Evolutionary conservation across 805 yeast species (phyloP).

Genomic region (Monosporozyma servazzii): DNA sequence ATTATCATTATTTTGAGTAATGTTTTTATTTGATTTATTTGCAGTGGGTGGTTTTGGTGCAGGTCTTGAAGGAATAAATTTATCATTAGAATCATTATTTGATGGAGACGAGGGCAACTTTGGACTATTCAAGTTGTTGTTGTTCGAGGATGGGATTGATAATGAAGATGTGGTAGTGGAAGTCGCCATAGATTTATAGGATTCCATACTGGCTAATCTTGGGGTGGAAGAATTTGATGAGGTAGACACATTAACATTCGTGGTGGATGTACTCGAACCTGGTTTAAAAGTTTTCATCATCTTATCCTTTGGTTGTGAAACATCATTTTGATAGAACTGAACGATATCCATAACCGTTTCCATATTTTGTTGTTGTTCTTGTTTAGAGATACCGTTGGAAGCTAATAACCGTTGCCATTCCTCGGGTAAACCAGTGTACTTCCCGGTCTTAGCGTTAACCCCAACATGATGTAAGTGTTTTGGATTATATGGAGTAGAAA

Average conservation of each 20-base stretch:
- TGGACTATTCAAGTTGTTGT: not conserved
- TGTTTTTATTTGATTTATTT: constrained; percentile 5
- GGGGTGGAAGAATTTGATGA: constrained; percentile 6
- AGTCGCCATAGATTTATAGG: not conserved
- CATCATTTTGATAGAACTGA: constrained; percentile 63
- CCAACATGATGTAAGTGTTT: constrained; percentile 92
- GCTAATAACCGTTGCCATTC: constrained; percentile 83
- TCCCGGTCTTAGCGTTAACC: constrained; percentile 72
- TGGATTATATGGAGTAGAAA: constrained; percentile 87
- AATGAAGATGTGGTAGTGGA: not conserved
- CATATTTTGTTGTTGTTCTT: constrained; percentile 85
- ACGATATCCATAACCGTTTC: constrained; percentile 90
- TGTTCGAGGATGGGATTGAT: not conserved
- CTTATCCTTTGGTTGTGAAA: constrained; percentile 33
- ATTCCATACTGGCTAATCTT: constrained; percentile 2
- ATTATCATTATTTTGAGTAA: not conserved
- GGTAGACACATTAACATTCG: not conserved
- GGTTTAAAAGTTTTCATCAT: constrained; percentile 32
- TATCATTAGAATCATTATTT: constrained; percentile 11
- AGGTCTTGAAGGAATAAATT: constrained; percentile 56
- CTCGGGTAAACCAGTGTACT: constrained; percentile 83
- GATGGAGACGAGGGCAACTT: not conserved
- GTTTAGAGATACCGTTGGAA: constrained; percentile 79
- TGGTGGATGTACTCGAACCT: not conserved
- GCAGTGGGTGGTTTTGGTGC: constrained; percentile 51